phyloP scores from a whole-genome alignment of 768 basidiomycete genomes.

The Mycena chlorophos region DNA sequence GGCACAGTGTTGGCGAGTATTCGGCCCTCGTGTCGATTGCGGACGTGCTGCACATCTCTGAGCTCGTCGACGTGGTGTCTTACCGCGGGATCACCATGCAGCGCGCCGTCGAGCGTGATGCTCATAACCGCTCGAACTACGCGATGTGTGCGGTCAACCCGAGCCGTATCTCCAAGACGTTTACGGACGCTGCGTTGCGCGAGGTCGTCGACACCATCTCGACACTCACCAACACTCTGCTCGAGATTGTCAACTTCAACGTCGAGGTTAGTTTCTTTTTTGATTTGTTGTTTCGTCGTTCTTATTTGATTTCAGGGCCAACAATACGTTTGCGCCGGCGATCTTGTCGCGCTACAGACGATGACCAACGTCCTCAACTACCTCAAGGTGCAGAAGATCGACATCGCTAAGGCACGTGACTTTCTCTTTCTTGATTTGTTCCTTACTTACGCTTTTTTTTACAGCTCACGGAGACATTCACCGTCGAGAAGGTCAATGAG shows the following conservation, averaged over 20 bases:
- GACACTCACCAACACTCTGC: slow-evolving; percentile 68
- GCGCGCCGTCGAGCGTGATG: slow-evolving; percentile 95
- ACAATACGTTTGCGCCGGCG: slow-evolving; percentile 99
- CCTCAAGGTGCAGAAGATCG: slow-evolving; percentile 94
- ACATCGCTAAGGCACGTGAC: slow-evolving; percentile 72
- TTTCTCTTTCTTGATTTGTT: background rate
- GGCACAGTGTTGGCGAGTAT: slow-evolving; percentile 98
- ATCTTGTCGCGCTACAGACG: slow-evolving; percentile 88
- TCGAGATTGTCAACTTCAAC: slow-evolving; percentile 98
- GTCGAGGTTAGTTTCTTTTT: slow-evolving; percentile 65
- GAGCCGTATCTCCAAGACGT: slow-evolving; percentile 88
- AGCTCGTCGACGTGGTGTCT: slow-evolving; percentile 96
- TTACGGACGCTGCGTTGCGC: slow-evolving; percentile 94
- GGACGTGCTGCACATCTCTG: slow-evolving; percentile 91
- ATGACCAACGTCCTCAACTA: slow-evolving; percentile 97
- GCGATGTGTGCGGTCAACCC: slow-evolving; percentile 99
- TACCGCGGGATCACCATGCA: slow-evolving; percentile 99
- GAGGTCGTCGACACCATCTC: slow-evolving; percentile 95
- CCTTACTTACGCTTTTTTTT: slow-evolving; percentile 20
- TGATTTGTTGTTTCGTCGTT: slow-evolving; percentile 9
- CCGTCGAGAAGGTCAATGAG: too few species aligned
- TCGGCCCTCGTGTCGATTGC: slow-evolving; percentile 98
- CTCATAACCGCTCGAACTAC: slow-evolving; percentile 90
- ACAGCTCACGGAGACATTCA: background rate
- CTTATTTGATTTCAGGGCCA: slow-evolving; percentile 63